Base-by-base conservation (phyloP, 345 rosid genomes). In the Anacardium occidentale region DNA sequence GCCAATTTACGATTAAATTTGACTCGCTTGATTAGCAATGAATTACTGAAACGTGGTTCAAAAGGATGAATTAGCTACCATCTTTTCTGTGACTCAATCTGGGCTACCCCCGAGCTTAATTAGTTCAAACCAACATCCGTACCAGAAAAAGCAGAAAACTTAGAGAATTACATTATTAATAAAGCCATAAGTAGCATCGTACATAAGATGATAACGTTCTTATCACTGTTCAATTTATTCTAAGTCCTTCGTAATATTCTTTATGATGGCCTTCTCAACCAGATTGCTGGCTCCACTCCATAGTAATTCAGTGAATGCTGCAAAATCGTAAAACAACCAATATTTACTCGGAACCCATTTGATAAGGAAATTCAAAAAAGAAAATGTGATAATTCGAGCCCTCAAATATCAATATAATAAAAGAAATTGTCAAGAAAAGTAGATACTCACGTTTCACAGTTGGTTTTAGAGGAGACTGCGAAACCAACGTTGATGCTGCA, bases 401-500 rank as follows among this genome's bases (percentile, higher is more conserved):
- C n/a, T n/a, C n/a, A n/a, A n/a, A 50, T 50, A 13, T 50, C 4
- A 3, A 18, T 15, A 50, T 13, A 7, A 15, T 48, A 2, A 15
- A 2, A 37, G 7, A 37, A 7, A 34, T 34, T 5, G 14, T 17
- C 0, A 50, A 26, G 34, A 5, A 7, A 2, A 5, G 10, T 18
- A 26, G 18, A 6, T 12, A 73, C 83, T 75, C 21, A 76, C 84
- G 44, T 76, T 37, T 76, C 79, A 25, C 84, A 85, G 56, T 81
- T 62, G 61, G 78, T 72, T 77, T 34, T 32, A 1, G 50, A 22
- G 47, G 85, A 81, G 48, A 85, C 81, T 20, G 80, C 74, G 73
- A 81, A 85, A 2, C 83, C 84, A 51, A 85, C 80, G 22, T 83
- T 74, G 73, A 85, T 72, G 15, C 67, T 59, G 81, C 85, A 85